Base-by-base conservation (phyloP, 1,284 basidiomycete genomes). In the Ganoderma lucidum region DNA sequence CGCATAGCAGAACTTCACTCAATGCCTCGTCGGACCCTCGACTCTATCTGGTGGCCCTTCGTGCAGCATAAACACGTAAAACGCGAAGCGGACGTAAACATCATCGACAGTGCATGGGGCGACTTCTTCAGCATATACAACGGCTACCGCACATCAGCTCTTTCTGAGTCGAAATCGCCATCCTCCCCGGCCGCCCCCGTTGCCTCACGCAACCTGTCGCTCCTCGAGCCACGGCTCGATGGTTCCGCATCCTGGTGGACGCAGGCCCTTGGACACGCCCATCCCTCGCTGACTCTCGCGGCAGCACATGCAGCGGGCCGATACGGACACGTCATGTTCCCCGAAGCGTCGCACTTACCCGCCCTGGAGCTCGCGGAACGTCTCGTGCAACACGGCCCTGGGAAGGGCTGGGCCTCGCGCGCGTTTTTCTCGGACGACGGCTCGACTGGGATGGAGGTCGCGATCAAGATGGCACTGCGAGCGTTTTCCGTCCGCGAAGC, bases 161-260 rank as follows among this genome's bases (percentile, higher is more conserved):
- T 28, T 8, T 35, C 32, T 6, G 28, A 65, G 14, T 62, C 32
- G 10, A 30, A 65, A 14, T 62, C 77, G 23, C 67, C 74, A 66
- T 62, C 75, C 32, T 42, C 73, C 1, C 28, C 70, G 6, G 73
- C 67, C n/a, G 10, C n/a, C 39, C 14, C 41, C 28, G 14, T 23
- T 14, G n/a, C 37, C n/a, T 23, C 56, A 9, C 41, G 15, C 14
- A 8, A 1, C 6, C 15, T 51, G 30, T 86, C 88, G 45, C 78
- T 93, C 37, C 83, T 97, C 6, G 83, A 86, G 55, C 90, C 93
- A 1, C 89, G 94, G 72, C 90, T 96, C 70, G 97, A 98, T 77
- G 93, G 95, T 9, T 97, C 96, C 0, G 96, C 97, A 0, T 97
- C 96, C 17, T 99, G 97, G 97, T 99, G 97, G 96, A 99, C 97